Evolutionary conservation across 805 yeast species (phyloP).

Genomic region (Candida pseudoglaebosa): DNA sequence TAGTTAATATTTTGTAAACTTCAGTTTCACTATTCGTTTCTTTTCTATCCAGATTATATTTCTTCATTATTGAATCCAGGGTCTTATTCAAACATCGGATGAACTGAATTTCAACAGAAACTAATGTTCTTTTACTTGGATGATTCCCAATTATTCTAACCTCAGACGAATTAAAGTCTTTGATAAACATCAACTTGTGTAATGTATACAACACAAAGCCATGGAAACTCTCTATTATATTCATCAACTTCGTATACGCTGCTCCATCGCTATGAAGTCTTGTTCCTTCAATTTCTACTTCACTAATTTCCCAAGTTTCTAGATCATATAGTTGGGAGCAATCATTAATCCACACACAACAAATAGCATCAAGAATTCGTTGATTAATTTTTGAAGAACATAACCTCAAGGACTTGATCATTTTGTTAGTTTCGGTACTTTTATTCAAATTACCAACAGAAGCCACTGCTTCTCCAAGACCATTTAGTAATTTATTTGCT

Average conservation of each 20-base stretch:
- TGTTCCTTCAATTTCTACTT: slow-evolving; percentile 16
- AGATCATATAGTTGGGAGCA: slow-evolving; percentile 41
- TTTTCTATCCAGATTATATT: slow-evolving; percentile 26
- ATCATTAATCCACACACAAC: slow-evolving; percentile 44
- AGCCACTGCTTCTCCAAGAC: slow-evolving; percentile 28
- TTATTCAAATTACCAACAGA: slow-evolving; percentile 30
- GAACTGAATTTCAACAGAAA: slow-evolving; percentile 42
- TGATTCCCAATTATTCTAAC: slow-evolving; percentile 31
- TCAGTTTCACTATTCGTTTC: slow-evolving; percentile 13
- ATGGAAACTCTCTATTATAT: slow-evolving; percentile 34
- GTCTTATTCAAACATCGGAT: slow-evolving; percentile 40
- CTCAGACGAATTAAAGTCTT: slow-evolving; percentile 14
- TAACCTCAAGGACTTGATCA: slow-evolving; percentile 30
- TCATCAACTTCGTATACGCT: slow-evolving; percentile 31
- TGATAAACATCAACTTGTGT: slow-evolving; percentile 21
- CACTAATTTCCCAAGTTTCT: slow-evolving; percentile 43
- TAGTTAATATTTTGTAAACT: slow-evolving; percentile 36
- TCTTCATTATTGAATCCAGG: slow-evolving; percentile 39
- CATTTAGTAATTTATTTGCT: slow-evolving; percentile 25
- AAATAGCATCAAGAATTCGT: slow-evolving; percentile 36
- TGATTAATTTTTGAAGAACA: slow-evolving; percentile 32
- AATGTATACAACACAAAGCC: slow-evolving; percentile 29
- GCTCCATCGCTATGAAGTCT: slow-evolving; percentile 15
- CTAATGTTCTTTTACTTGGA: slow-evolving; percentile 38
- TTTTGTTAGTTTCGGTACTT: slow-evolving; percentile 33